phyloP scores from a whole-genome alignment of 768 basidiomycete species.

The Auricularia sp. region DNA sequence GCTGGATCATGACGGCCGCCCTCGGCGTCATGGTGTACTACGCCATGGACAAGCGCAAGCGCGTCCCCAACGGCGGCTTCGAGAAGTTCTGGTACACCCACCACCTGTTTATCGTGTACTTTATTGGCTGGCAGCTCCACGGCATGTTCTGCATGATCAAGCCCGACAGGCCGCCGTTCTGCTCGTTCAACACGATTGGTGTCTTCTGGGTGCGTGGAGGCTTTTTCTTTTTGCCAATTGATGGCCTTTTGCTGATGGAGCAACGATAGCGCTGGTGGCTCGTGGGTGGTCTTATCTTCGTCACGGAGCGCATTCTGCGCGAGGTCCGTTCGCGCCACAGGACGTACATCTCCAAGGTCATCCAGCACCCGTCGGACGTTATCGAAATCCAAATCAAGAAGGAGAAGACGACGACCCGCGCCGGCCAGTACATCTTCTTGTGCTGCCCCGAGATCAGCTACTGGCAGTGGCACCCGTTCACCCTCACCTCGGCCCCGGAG shows the following conservation, averaged over 20 bases:
- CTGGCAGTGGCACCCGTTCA: slow-evolving; percentile 98
- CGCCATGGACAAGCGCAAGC: slow-evolving; percentile 69
- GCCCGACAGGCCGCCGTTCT: slow-evolving; percentile 81
- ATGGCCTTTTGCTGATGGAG: slow-evolving; percentile 3
- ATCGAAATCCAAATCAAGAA: slow-evolving; percentile 97
- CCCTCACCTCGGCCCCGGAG: slow-evolving; percentile 88
- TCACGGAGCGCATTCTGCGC: slow-evolving; percentile 79
- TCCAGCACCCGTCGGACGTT: slow-evolving; percentile 90
- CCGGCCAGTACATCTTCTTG: slow-evolving; percentile 91
- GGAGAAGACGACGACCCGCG: slow-evolving; percentile 72
- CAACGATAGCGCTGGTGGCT: slow-evolving; percentile 73
- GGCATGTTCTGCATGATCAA: slow-evolving; percentile 97
- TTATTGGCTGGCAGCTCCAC: slow-evolving; percentile 89
- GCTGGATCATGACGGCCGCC: slow-evolving; percentile 76
- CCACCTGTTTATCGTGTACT: slow-evolving; percentile 87
- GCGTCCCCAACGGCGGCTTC: slow-evolving; percentile 45
- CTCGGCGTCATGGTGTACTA: slow-evolving; percentile 78
- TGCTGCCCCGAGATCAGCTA: slow-evolving; percentile 86
- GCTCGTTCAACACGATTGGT: slow-evolving; percentile 75
- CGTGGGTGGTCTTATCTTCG: slow-evolving; percentile 77
- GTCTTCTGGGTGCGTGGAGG: slow-evolving; percentile 79
- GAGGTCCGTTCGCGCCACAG: slow-evolving; percentile 85
- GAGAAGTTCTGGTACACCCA: slow-evolving; percentile 87
- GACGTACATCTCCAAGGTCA: slow-evolving; percentile 89
- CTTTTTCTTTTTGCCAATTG: no score